Evolutionary conservation across 2,329 filamentous ascomycete species (phyloP).

Genomic region (Fusarium austroafricanum): DNA sequence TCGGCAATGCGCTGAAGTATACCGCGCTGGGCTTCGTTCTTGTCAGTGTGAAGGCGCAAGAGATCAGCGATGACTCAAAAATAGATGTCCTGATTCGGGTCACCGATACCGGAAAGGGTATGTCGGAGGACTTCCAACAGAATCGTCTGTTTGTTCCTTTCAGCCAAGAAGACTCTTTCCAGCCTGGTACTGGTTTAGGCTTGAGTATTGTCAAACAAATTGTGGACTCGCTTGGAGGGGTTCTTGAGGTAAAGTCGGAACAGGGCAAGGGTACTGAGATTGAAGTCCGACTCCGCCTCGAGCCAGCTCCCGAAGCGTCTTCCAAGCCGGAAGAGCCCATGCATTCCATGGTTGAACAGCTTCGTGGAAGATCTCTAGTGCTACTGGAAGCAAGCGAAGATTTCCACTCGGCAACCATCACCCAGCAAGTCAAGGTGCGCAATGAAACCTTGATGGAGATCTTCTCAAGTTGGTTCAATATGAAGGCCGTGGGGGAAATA

Average conservation of each 20-base stretch:
- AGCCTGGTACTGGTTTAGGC: conserved; percentile 71
- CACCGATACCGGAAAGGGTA: conserved; percentile 73
- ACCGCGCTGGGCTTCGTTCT: conserved; percentile 64
- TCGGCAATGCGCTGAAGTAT: conserved; percentile 73
- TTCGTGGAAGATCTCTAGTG: conserved; percentile 31
- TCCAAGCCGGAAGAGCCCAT: conserved; percentile 30
- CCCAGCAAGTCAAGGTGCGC: conserved; percentile 39
- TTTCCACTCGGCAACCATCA: background rate
- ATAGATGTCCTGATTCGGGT: conserved; percentile 58
- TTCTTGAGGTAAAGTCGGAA: conserved; percentile 67
- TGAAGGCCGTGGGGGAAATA: conserved; percentile 43
- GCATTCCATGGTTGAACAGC: conserved; percentile 15
- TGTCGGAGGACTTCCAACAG: conserved; percentile 70
- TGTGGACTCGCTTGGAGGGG: conserved; percentile 68
- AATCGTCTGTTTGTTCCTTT: conserved; percentile 72
- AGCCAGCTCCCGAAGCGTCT: conserved; percentile 10
- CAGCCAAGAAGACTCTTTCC: conserved; percentile 70
- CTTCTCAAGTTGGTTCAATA: conserved; percentile 51
- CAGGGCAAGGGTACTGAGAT: conserved; percentile 67
- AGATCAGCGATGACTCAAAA: conserved; percentile 34
- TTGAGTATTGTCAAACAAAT: conserved; percentile 72
- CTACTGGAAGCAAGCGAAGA: conserved; percentile 32
- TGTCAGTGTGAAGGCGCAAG: conserved; percentile 50
- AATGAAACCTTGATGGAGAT: conserved; percentile 48
- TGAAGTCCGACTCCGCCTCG: conserved; percentile 59